Conservation (phyloP, 1,284 basidiomycete species). For the Athelia psychrophila region DNA sequence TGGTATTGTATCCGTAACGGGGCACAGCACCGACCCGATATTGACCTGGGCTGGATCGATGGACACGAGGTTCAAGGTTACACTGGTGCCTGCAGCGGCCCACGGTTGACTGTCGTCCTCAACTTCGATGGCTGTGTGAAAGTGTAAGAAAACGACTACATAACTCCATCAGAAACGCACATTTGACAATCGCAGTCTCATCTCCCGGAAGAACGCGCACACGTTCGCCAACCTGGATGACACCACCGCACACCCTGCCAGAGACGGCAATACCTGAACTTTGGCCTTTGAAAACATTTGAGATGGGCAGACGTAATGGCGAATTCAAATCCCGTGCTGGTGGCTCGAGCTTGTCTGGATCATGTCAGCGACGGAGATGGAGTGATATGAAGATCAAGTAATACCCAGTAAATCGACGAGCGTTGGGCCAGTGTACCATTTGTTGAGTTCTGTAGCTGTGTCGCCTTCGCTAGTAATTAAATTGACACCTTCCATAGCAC, state of each 20-base stretch:
- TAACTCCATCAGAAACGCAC: conserved; percentile 39
- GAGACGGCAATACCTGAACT: conserved; percentile 80
- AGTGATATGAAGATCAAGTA: conserved; percentile 6
- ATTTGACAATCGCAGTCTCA: conserved; percentile 81
- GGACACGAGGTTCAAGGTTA: conserved; percentile 79
- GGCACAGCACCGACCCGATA: conserved; percentile 90
- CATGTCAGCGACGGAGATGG: conserved; percentile 1
- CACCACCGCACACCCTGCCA: conserved; percentile 85
- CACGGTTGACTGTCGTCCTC: conserved; percentile 82
- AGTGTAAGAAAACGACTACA: conserved; percentile 4
- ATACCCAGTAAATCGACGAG: conserved; percentile 84
- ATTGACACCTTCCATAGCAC: conserved; percentile 89
- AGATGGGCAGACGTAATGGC: conserved; percentile 86
- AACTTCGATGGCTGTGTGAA: conserved; percentile 75
- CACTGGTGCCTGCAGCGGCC: conserved; percentile 90
- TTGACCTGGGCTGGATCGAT: conserved; percentile 87
- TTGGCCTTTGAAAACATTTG: conserved; percentile 93
- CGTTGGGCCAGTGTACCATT: conserved; percentile 89
- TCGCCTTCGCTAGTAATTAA: conserved; percentile 54
- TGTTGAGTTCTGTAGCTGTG: conserved; percentile 44
- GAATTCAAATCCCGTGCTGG: conserved; percentile 76
- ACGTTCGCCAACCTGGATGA: conserved; percentile 91
- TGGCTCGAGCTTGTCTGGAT: conserved; percentile 75
- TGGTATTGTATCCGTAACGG: conserved; percentile 66
- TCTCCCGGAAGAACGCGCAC: conserved; percentile 90